Evolutionary conservation across 2,329 filamentous ascomycete species (phyloP).

Genomic region (Aspergillus caelatus): DNA sequence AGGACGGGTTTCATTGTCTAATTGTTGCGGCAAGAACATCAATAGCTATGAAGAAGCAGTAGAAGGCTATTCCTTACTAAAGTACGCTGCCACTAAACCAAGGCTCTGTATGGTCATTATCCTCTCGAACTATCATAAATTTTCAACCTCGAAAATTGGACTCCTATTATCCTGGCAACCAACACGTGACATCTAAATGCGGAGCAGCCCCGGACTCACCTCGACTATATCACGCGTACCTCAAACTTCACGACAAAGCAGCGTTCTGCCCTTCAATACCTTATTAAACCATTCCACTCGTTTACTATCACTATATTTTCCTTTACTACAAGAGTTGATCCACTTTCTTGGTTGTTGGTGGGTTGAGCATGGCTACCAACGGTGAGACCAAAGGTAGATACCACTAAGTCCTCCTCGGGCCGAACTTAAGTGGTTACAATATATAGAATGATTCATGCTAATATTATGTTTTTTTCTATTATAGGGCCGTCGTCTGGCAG

Average conservation of each 20-base stretch:
- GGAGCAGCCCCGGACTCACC: slow-evolving; percentile 1
- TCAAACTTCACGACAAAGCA: not conserved
- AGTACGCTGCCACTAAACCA: not conserved
- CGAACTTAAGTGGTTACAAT: not conserved
- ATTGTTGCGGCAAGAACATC: not conserved
- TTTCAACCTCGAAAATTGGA: not conserved
- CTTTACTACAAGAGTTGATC: not conserved
- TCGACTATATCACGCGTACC: slow-evolving; percentile 3
- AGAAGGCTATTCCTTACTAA: not conserved
- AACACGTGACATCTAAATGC: not conserved
- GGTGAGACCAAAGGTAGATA: slow-evolving; percentile 39
- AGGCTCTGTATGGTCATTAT: not conserved
- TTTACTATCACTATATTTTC: not conserved
- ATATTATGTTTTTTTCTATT: not conserved
- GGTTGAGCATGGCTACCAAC: slow-evolving; percentile 37
- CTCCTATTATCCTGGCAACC: not conserved
- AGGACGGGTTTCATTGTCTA: not conserved
- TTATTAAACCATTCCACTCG: not conserved
- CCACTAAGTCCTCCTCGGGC: slow-evolving; percentile 8
- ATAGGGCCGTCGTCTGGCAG: slow-evolving; percentile 28
- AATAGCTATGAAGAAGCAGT: not conserved
- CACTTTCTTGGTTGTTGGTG: slow-evolving; percentile 12
- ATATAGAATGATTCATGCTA: not conserved
- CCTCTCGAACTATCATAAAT: not conserved
- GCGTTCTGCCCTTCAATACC: not conserved